A percentile compares a stretch with the other conserved stretches of the same genome.
Conservation (phyloP, 1,139 yeast genomes). For the Pichia sp. region DNA sequence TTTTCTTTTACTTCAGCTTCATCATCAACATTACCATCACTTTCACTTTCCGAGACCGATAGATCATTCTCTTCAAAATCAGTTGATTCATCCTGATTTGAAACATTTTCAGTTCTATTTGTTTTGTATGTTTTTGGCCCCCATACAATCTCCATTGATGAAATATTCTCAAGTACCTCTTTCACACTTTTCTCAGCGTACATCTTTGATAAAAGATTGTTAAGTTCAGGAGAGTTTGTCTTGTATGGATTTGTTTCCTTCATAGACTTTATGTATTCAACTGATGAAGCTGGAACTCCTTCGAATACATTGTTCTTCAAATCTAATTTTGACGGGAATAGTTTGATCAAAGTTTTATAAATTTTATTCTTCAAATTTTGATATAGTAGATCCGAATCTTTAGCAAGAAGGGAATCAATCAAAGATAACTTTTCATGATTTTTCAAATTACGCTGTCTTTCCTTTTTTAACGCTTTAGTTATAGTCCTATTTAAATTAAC, state of each 20-base stretch:
- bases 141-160: slow-evolving; percentile 48
- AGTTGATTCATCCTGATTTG: slow-evolving; percentile 15
- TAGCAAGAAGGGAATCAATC: slow-evolving; percentile 6
- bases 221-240: slow-evolving; percentile 35
- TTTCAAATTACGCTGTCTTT: slow-evolving; percentile 13
- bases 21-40: slow-evolving; percentile 2
- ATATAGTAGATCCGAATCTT: slow-evolving; percentile 3
- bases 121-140: slow-evolving; percentile 27
- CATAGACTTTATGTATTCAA: slow-evolving; percentile 24
- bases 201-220: slow-evolving; percentile 46
- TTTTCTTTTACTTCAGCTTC: slow-evolving; percentile 5
- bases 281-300: slow-evolving; percentile 28
- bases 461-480: slow-evolving; percentile 21
- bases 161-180: slow-evolving; percentile 40
- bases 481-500: slow-evolving; percentile 28
- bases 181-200: slow-evolving; percentile 53
- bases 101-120: slow-evolving; percentile 7
- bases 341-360: slow-evolving; percentile 16
- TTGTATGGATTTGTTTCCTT: slow-evolving; percentile 38
- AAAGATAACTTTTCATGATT: slow-evolving; percentile 1
- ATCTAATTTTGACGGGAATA: slow-evolving; percentile 11
- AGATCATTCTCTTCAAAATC: slow-evolving; percentile 33
- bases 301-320: slow-evolving; percentile 13
- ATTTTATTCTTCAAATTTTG: slow-evolving; percentile 13
- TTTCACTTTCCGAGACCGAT: slow-evolving; percentile 5